These are phyloP conservation scores for Saccharomyces hybrid DNA, from an alignment of 1,139 yeast species.

Conservation along the genomic window DNA sequence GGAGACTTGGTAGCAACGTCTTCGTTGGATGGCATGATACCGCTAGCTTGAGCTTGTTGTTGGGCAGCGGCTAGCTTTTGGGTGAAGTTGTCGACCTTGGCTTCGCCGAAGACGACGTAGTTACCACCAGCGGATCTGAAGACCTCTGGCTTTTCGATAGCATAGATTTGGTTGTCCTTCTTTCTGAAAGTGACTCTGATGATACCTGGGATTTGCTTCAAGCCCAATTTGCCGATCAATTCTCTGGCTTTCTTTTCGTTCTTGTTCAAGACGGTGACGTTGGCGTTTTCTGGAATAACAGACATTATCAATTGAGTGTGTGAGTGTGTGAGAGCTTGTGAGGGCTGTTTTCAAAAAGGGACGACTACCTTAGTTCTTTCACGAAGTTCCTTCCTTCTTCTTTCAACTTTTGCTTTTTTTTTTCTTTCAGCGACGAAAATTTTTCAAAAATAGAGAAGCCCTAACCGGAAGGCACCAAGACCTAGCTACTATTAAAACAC, in stretches of 20 bases:
- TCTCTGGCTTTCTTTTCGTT: slow-evolving; percentile 97
- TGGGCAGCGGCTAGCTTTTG: slow-evolving; percentile 76
- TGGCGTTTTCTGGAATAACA: slow-evolving; percentile 7
- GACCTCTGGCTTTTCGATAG: slow-evolving; percentile 92
- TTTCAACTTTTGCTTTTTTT: not conserved
- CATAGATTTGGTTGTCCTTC: slow-evolving; percentile 86
- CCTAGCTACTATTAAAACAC: not conserved
- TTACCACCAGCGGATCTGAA: slow-evolving; percentile 92
- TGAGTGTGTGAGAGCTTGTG: not conserved
- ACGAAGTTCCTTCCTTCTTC: not conserved
- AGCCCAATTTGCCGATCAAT: slow-evolving; percentile 78
- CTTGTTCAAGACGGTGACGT: slow-evolving; percentile 76
- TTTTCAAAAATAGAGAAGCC: not conserved
- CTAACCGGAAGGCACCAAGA: not conserved
- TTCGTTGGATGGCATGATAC: slow-evolving; percentile 33
- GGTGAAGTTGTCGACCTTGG: slow-evolving; percentile 87
- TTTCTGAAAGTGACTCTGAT: slow-evolving; percentile 94
- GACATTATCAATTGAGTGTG: slow-evolving; percentile 2
- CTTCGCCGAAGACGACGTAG: slow-evolving; percentile 95
- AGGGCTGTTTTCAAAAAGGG: not conserved
- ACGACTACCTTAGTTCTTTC: not conserved
- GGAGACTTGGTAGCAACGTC: slow-evolving; percentile 34
- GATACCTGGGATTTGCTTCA: slow-evolving; percentile 88
- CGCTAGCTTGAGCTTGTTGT: slow-evolving; percentile 45
- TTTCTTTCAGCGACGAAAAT: not conserved